A percentile compares a stretch with the other conserved stretches of the same genome.
Conservation (phyloP, 2,329 filamentous ascomycete species). For the Fusarium begoniae region DNA sequence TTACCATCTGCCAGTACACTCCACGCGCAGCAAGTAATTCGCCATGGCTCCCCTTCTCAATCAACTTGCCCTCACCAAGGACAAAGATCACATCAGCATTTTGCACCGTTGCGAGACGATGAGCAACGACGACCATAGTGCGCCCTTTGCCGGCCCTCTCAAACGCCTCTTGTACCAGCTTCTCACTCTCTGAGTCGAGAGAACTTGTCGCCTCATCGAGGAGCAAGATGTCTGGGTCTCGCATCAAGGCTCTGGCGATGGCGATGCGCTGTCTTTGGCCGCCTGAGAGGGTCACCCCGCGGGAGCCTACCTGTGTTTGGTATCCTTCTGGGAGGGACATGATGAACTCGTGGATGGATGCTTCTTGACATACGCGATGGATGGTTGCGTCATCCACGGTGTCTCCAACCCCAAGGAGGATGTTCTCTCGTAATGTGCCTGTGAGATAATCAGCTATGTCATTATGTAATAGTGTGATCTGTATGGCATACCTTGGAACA, state of each 20-base stretch:
- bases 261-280: conserved; percentile 76
- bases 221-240: conserved; percentile 71
- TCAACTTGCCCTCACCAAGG: conserved; percentile 36
- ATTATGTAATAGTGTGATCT: rapidly evolving
- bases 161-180: conserved; percentile 72
- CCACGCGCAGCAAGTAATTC: not conserved
- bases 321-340: conserved; percentile 73
- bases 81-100: conserved; percentile 83
- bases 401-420: conserved; percentile 69
- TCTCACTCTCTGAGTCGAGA: conserved; percentile 70
- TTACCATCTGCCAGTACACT: conserved; percentile 16
- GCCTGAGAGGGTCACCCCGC: conserved; percentile 71
- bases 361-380: conserved; percentile 64
- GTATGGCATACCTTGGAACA: conserved; percentile 71
- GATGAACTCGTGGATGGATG: conserved; percentile 77
- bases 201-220: conserved; percentile 79
- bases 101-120: conserved; percentile 79
- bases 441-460: conserved; percentile 4
- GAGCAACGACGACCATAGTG: conserved; percentile 79
- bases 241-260: conserved; percentile 73
- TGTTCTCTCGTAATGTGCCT: conserved; percentile 63
- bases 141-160: conserved; percentile 67
- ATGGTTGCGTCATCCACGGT: conserved; percentile 61
- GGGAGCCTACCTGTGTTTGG: conserved; percentile 72
- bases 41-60: not conserved